These are phyloP conservation scores for Prinsepia uniflora DNA, from an alignment of 306 rosid genomes.

Conservation along the genomic window DNA sequence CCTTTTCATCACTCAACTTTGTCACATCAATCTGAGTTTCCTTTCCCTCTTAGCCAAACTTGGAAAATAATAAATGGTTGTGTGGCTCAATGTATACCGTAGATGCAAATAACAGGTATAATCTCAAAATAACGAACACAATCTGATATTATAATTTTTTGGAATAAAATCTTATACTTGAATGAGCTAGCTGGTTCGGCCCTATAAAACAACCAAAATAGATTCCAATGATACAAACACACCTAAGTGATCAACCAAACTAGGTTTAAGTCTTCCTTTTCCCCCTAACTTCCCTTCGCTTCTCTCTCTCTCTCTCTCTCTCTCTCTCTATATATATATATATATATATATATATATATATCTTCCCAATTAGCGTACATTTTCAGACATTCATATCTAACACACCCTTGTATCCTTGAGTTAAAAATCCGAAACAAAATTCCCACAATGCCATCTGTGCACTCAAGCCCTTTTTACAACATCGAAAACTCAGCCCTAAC, in stretches of 20 bases:
- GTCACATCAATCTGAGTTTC: conserved; percentile 61
- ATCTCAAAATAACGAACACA: no score
- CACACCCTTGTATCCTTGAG: conserved; percentile 9
- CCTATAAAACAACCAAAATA: background rate
- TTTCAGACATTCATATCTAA: conserved; percentile 1
- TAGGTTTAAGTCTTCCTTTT: background rate
- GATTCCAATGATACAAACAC: conserved; percentile 40
- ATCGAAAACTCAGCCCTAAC: conserved; percentile 75
- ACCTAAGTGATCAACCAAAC: conserved; percentile 17
- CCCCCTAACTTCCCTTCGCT: background rate
- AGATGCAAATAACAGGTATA: no score
- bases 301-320: no score
- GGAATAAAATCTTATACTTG: no score
- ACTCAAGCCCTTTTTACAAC: conserved; percentile 65
- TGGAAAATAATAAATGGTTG: background rate
- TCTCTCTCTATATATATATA: no score
- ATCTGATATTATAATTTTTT: no score
- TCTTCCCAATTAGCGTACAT: conserved; percentile 6
- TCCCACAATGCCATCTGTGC: conserved; percentile 58
- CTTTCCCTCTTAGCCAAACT: conserved; percentile 30
- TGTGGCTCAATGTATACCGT: no score
- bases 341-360: no score
- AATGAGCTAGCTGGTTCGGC: no score
- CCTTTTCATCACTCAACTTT: conserved; percentile 50
- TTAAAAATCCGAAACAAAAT: conserved; percentile 1